Base-by-base conservation (phyloP, 441 rosid genomes). In the Populus tomentosa region DNA sequence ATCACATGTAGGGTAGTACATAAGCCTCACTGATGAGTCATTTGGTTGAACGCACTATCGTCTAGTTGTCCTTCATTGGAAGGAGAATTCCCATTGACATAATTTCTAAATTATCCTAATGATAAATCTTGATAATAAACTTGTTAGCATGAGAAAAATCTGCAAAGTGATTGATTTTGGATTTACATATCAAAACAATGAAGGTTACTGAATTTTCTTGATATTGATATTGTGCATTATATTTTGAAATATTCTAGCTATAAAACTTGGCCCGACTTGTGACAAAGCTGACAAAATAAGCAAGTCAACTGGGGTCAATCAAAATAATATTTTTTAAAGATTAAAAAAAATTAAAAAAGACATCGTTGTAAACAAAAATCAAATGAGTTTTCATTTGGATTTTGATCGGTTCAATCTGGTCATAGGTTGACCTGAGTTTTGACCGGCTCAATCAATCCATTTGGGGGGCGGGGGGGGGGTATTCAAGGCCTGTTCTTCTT, bases 401-500 rank as follows among this genome's bases (percentile, higher is more conserved):
- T 46, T 46, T 46, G 7, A 10, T 20, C 0, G 7, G 0, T 10
- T 50, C 11, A 50, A 50, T 50, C 1, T 0, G 7, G 11, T 50
- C 2, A 50, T 0, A 0, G 0, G 14, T 13, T 50, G 20, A 50
- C 0, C 0, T 50, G 1, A n/a, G n/a, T n/a, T n/a, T n/a, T 14
- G 11, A 50, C 7, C 20, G 7, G 1, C 13, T 46, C 0, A 0
- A 46, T 7, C 24, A 24, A 24, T 24, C 24, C 24, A 24, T 24
- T 24, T 1, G 20, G 56, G 56, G 14, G 56, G 13, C n/a, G n/a
- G n/a, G n/a, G n/a, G n/a, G n/a, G n/a, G n/a, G n/a, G n/a, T n/a
- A 11, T 46, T 46, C 5, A 13, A 46, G 1, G 14, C 38, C 1
- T 79, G 90, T 73, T 89, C 92, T 85, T 89, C 93, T 2, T 90